Base-by-base conservation (phyloP, 148 eudicot species). In the Dysphania ambrosioides region DNA sequence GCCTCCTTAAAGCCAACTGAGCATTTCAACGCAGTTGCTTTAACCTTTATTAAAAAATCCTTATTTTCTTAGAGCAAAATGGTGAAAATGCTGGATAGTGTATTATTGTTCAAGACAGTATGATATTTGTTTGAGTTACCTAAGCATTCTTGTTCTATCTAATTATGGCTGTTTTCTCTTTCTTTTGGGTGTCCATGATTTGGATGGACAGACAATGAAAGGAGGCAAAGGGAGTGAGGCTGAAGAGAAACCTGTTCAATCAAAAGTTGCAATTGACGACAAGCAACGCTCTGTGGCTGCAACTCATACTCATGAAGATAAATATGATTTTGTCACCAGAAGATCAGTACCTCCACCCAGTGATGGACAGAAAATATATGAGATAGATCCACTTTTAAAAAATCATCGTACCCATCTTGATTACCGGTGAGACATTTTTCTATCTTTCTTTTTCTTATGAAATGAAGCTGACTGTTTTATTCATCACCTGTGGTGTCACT, bases 341-440 rank as follows among this genome's bases (percentile, higher is more conserved):
- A 85, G 80, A 76, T 77, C 75, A 61, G 76, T 96, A 83, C 94
- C 99, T 78, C 91, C 94, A 23, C 89, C 97, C 71, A 90, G 97
- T 35, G 74, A 70, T 64, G 99, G 99, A 58, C 89, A 87, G 74
- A 86, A 75, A 86, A 96, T 96, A 75, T 96, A 96, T 67, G 95
- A 92, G 64, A 89, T 90, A 66, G 97, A 96, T 78, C 90, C 97
- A 8, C 77, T 87, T 79, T 75, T 96, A 78, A 82, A 59, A 67
- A 76, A 83, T 72, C 80, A 86, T 68, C 84, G 89, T 66, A 80
- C 75, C 12, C 99, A 96, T 87, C 99, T 96, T 80, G 90, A 92
- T 75, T 92, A 92, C 72, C 85, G 99, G 99, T 96, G 62, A 85
- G 87, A 41, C 81, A 21, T 49, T 82, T 79, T 67, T 70, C 23